Evolutionary conservation across 495 filamentous ascomycete genomes (phyloP), one percentile per base, ranked within the genome.

Genomic region (Hypoxylon cercidicola): DNA sequence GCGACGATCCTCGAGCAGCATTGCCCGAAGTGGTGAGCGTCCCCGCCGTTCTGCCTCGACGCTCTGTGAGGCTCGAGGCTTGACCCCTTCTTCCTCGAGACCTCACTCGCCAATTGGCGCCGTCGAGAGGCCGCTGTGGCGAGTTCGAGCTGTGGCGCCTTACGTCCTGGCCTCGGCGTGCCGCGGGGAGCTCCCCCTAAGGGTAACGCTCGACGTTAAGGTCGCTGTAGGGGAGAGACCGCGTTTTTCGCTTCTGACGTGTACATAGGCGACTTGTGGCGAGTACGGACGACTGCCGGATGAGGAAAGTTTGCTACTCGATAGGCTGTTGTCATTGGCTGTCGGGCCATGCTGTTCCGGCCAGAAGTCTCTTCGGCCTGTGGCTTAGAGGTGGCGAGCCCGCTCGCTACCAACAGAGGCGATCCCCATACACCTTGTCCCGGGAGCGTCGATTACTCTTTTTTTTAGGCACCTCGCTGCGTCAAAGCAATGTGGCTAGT

Each of bases 211-310:
- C 37, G 49, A 64, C 44, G 35, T 21, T 49, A 18, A 15, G 1
- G 19, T 12, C 20, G 43, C 21, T 11, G 39, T 8, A 21, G 39
- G 12, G 30, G 44, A 25, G 21, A 23, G 7, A 8, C 21, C 18
- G 12, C 7, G n/a, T 25, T 21, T 13, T 18, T 3, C 10, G 8
- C 5, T 11, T 46, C 47, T 16, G 15, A 23, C 34, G 28, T 50
- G 50, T 60, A 66, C 62, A 40, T 66, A 11, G 62, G 18, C 16
- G 8, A 1, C 15, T 23, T 55, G 56, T 61, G 66, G 66, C 66
- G 61, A 62, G 21, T 65, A 56, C 55, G 55, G 53, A 58, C 6
- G 66, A 65, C 66, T 69, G 57, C 66, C 66, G 55, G 60, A 69
- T 53, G 60, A 60, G 66, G 66, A 69, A 69, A 52, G 56, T 69